Percentiles rank a stretch among this genome's conserved stretches.
Conservation (phyloP, 2,329 filamentous ascomycete species). For the Tolypocladium pustulatum region DNA sequence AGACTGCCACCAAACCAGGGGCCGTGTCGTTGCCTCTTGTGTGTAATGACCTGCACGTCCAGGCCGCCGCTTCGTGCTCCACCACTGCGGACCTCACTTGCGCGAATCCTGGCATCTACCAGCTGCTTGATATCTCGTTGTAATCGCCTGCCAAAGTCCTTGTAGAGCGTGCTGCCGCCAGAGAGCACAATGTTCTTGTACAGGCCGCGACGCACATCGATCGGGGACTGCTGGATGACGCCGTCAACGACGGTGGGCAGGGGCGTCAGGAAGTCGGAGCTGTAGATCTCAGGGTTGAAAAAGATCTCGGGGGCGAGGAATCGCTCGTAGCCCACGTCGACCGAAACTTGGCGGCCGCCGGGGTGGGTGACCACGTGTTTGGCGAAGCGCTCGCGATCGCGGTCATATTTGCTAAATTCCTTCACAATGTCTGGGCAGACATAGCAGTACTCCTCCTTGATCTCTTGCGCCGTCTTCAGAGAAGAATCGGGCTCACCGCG, state of each 20-base stretch:
- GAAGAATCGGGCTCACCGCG: constrained; percentile 94
- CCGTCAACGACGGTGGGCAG: constrained; percentile 89
- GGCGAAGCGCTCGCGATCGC: constrained; percentile 80
- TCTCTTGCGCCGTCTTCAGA: constrained; percentile 92
- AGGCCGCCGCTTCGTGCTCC: constrained; percentile 88
- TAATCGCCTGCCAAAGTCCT: constrained; percentile 91
- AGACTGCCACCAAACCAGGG: constrained; percentile 98
- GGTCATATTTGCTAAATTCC: constrained; percentile 90
- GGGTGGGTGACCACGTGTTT: constrained; percentile 82
- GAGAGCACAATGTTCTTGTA: constrained; percentile 99
- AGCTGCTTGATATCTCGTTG: constrained; percentile 96
- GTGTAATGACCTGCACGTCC: constrained; percentile 93
- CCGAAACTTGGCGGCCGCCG: constrained; percentile 71
- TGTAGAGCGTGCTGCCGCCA: constrained; percentile 94
- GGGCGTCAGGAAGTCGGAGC: constrained; percentile 93
- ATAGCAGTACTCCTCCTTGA: constrained; percentile 98
- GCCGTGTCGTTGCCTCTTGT: constrained; percentile 94
- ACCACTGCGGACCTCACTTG: constrained; percentile 83
- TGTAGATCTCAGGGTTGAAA: constrained; percentile 99
- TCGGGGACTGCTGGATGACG: constrained; percentile 95
- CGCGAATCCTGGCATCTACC: constrained; percentile 84
- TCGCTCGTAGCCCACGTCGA: constrained; percentile 95
- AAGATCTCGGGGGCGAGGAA: constrained; percentile 99
- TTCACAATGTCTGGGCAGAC: constrained; percentile 98
- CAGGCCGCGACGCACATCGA: constrained; percentile 89